Evolutionary conservation across 345 rosid genomes (phyloP).

Genomic region (Gossypium stocksii): DNA sequence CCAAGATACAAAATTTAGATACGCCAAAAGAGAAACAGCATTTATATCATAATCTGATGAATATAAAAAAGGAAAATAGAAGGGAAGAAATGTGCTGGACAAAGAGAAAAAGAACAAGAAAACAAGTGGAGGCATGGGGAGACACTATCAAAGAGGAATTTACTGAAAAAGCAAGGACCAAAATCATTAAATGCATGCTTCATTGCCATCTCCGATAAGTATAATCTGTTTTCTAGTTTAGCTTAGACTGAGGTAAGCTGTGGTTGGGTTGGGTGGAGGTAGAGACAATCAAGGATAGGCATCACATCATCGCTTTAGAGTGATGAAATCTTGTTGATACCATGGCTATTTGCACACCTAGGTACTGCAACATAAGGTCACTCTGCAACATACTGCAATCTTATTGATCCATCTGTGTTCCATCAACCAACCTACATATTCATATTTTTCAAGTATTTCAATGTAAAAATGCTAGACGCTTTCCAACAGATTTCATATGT

Average conservation of each 20-base stretch:
- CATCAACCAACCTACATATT: neutral
- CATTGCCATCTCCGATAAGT: neutral
- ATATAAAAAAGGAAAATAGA: neutral
- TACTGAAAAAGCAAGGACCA: too few species aligned
- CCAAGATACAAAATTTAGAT: neutral
- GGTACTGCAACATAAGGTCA: neutral
- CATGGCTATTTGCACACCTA: neutral
- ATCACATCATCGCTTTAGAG: neutral
- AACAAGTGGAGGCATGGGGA: neutral
- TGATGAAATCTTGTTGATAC: conserved; percentile 1
- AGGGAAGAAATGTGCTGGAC: neutral
- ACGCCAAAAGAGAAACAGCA: neutral
- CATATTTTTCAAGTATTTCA: neutral
- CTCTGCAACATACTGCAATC: neutral
- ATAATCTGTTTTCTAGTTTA: neutral
- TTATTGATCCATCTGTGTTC: neutral
- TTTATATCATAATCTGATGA: neutral
- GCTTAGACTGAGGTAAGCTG: neutral
- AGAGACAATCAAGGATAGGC: neutral
- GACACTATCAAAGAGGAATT: neutral
- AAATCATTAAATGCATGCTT: neutral
- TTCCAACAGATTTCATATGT: neutral
- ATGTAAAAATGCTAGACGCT: neutral
- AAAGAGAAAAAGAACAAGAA: neutral
- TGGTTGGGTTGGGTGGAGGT: neutral